Percentiles rank a stretch among this genome's conserved stretches.
Evolutionary conservation across 768 basidiomycete species (phyloP).

Genomic region (Hypholoma fasciculare): DNA sequence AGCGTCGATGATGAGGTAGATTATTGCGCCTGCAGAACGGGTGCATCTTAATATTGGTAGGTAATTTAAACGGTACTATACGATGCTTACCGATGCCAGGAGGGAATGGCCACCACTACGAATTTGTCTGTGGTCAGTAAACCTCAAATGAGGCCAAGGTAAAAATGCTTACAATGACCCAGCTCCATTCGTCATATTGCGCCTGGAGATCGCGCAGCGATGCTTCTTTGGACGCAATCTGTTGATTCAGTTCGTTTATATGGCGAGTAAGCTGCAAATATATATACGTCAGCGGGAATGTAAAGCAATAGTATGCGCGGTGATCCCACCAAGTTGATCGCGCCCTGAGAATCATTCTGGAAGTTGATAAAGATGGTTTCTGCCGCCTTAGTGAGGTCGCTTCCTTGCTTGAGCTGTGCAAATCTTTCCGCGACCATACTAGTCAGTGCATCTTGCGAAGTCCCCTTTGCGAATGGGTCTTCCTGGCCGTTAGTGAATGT

Average conservation of each 20-base stretch:
- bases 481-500: neutral
- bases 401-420: neutral
- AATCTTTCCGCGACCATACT: neutral
- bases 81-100: neutral
- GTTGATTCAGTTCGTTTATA: neutral
- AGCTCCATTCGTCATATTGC: neutral
- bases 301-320: neutral
- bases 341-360: neutral
- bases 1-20: neutral
- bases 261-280: neutral
- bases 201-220: neutral
- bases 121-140: too few species aligned
- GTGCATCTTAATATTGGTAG: neutral
- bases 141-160: neutral
- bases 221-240: neutral
- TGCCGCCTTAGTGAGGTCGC: neutral
- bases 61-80: neutral
- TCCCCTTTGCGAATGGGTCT: neutral
- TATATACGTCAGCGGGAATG: neutral
- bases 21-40: neutral
- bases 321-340: neutral
- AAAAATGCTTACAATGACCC: neutral
- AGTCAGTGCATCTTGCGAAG: neutral
- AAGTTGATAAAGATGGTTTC: neutral
- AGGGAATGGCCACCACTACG: neutral